Conservation (phyloP, 169 alveolate species). For the Plasmodium fragile region DNA sequence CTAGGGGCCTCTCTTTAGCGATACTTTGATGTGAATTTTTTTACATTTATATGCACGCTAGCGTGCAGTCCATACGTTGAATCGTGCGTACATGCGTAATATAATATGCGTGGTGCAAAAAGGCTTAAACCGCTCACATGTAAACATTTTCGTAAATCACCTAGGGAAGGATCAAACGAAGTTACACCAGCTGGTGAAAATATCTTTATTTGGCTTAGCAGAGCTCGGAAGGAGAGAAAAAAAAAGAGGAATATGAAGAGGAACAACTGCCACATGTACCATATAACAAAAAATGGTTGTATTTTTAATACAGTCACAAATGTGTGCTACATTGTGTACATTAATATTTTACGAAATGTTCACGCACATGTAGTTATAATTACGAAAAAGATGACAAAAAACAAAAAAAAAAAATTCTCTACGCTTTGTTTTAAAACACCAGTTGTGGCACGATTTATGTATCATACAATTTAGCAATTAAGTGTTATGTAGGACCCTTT, state of each 20-base stretch:
- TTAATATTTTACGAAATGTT: neutral
- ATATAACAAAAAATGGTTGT: neutral
- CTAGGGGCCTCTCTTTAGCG: neutral
- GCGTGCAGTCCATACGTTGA: neutral
- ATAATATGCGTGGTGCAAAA: neutral
- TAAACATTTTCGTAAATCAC: neutral
- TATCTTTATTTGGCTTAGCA: neutral
- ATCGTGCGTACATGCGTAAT: neutral
- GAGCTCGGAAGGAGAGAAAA: neutral
- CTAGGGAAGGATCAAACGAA: neutral
- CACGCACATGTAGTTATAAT: neutral
- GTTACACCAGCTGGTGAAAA: neutral
- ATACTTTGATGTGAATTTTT: neutral
- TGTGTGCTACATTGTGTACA: neutral
- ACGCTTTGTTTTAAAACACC: neutral
- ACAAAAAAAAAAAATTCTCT: neutral
- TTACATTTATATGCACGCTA: neutral
- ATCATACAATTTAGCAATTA: neutral
- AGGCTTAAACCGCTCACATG: neutral
- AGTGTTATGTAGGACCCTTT: neutral
- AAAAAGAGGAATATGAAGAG: neutral
- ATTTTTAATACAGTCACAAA: neutral
- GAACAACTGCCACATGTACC: neutral
- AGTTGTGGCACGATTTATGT: neutral
- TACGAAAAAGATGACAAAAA: neutral